phyloP scores from a whole-genome alignment of 2,329 filamentous ascomycete species.

The Neopestalotiopsis clavispora region DNA sequence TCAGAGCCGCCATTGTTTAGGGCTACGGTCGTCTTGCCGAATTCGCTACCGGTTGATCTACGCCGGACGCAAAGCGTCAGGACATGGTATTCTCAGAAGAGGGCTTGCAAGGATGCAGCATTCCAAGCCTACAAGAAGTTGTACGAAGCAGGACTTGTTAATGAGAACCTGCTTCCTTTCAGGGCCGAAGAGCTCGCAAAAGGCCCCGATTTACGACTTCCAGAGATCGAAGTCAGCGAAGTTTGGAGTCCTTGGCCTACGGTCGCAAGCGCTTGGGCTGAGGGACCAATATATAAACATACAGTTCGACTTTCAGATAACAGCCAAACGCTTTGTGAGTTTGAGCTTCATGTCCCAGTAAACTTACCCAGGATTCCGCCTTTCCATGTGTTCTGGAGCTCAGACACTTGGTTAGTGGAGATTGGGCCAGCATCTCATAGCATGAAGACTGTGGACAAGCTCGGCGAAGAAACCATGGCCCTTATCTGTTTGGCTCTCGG shows the following conservation, averaged over 20 bases:
- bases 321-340: slow-evolving; percentile 38
- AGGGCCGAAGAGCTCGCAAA: slow-evolving; percentile 44
- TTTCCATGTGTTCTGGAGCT: slow-evolving; percentile 47
- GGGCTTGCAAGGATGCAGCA: slow-evolving; percentile 79
- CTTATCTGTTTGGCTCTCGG: slow-evolving; percentile 53
- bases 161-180: slow-evolving; percentile 76
- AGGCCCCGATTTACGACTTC: slow-evolving; percentile 42
- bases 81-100: slow-evolving; percentile 73
- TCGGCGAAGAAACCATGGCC: slow-evolving; percentile 49
- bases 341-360: slow-evolving; percentile 50
- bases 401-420: slow-evolving; percentile 42
- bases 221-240: slow-evolving; percentile 41
- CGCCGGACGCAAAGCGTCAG: slow-evolving; percentile 55
- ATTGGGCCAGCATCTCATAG: slow-evolving; percentile 26
- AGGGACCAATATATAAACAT: slow-evolving; percentile 37
- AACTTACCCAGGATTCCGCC: slow-evolving; percentile 40
- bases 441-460: slow-evolving; percentile 23
- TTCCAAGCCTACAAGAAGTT: slow-evolving; percentile 79
- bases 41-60: slow-evolving; percentile 67
- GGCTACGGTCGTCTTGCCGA: slow-evolving; percentile 73
- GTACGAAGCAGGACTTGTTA: slow-evolving; percentile 73
- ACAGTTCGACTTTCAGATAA: slow-evolving; percentile 40
- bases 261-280: slow-evolving; percentile 49
- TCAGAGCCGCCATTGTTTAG: slow-evolving; percentile 38
- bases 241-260: slow-evolving; percentile 52